Conservation (phyloP, 2,329 filamentous ascomycete genomes). For the Diplodia sapinea region DNA sequence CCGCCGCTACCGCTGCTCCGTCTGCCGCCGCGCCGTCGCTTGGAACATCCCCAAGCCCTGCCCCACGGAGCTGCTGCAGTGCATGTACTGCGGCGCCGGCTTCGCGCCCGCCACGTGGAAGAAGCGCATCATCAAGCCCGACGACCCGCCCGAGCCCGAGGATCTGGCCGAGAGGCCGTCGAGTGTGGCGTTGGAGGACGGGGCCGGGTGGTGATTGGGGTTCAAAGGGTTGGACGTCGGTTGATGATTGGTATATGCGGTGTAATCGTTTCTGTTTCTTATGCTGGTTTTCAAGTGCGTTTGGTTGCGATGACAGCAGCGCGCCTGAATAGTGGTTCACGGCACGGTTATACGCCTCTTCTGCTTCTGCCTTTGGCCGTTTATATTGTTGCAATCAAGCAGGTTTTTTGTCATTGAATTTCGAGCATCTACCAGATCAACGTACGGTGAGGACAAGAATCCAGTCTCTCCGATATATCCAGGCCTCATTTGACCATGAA, state of each 20-base stretch:
- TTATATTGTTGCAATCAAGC: neutral
- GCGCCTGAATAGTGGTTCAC: neutral
- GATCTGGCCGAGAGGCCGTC: slow-evolving; percentile 8
- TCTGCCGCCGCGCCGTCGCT: slow-evolving; percentile 15
- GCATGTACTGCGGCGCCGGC: slow-evolving; percentile 25
- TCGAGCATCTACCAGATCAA: no score
- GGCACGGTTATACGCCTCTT: neutral
- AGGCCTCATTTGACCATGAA: no score
- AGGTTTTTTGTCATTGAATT: neutral
- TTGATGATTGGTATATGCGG: neutral
- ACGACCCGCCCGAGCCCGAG: slow-evolving; percentile 14
- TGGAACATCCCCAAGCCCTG: slow-evolving; percentile 22
- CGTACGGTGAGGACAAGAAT: no score
- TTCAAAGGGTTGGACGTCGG: neutral
- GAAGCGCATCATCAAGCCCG: slow-evolving; percentile 11
- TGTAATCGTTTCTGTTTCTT: no score
- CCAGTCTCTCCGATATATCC: no score
- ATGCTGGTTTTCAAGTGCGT: neutral
- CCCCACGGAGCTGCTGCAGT: slow-evolving; percentile 23
- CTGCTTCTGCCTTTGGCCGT: neutral
- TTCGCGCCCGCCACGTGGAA: slow-evolving; percentile 21
- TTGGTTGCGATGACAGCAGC: neutral
- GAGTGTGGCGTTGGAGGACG: neutral
- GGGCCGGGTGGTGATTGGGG: neutral
- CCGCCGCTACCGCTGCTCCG: slow-evolving; percentile 19